Conservation (phyloP, 2,329 filamentous ascomycete species). For the Epichloe coenophiala region DNA sequence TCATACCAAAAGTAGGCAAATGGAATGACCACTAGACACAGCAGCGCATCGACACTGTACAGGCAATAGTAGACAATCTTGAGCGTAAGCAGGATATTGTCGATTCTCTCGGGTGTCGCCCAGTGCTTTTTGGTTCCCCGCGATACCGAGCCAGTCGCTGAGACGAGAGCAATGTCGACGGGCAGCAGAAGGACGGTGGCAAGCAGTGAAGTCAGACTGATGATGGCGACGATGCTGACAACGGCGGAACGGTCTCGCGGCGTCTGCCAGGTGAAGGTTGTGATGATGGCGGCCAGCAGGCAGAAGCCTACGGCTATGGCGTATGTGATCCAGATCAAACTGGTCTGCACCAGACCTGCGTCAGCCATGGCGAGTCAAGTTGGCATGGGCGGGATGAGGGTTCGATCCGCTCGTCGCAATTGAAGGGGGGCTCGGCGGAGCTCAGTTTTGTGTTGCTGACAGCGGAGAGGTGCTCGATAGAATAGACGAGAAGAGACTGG, state of each 20-base stretch:
- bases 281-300: conserved; percentile 65
- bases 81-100: conserved; percentile 65
- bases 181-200: conserved; percentile 87
- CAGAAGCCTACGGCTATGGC: conserved; percentile 67
- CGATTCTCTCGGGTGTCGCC: conserved; percentile 72
- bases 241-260: conserved; percentile 72
- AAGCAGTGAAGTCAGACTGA: conserved; percentile 76
- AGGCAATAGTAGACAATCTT: conserved; percentile 85
- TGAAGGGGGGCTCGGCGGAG: background rate
- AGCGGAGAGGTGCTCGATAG: background rate
- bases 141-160: conserved; percentile 65
- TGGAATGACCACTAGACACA: conserved; percentile 81
- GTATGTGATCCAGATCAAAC: conserved; percentile 91
- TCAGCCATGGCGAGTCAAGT: conserved; percentile 21
- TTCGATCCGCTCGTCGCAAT: background rate
- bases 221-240: conserved; percentile 72
- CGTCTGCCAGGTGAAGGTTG: conserved; percentile 84
- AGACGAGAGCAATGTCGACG: conserved; percentile 90
- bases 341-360: conserved; percentile 62
- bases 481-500: background rate
- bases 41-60: conserved; percentile 79
- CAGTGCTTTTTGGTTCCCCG: conserved; percentile 88
- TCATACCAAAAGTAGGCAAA: conserved; percentile 99
- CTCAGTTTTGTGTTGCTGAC: background rate
- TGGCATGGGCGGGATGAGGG: background rate